phyloP scores from a whole-genome alignment of 768 basidiomycete species.

The Pleurotus salmoneostramineus region DNA sequence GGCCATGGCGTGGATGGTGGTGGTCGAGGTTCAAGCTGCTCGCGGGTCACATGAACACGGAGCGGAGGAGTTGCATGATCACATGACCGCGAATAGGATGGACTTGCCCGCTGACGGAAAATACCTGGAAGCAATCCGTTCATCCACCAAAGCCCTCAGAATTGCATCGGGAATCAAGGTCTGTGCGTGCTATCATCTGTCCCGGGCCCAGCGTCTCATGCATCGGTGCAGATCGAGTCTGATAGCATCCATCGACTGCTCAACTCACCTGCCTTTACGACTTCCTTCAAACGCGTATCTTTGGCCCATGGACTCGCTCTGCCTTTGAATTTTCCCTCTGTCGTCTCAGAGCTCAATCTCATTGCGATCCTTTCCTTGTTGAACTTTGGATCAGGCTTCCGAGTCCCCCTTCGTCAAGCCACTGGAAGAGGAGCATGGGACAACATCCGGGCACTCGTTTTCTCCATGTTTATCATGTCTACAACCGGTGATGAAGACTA shows the following conservation, averaged over 20 bases:
- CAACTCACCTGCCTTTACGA: conserved; percentile 57
- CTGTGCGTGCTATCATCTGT: conserved; percentile 20
- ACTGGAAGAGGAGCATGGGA: conserved; percentile 84
- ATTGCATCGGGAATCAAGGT: conserved; percentile 48
- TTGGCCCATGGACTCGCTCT: conserved; percentile 66
- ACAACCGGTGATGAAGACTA: conserved; percentile 51
- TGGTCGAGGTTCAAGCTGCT: not conserved
- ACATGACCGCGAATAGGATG: not conserved
- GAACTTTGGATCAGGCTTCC: conserved; percentile 84
- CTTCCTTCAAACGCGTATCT: conserved; percentile 60
- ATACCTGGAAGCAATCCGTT: conserved; percentile 49
- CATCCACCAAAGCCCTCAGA: conserved; percentile 47
- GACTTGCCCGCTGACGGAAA: conserved; percentile 16
- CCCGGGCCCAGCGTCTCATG: not conserved
- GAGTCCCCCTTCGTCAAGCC: conserved; percentile 63
- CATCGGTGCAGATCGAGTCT: conserved; percentile 44
- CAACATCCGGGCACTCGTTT: conserved; percentile 69
- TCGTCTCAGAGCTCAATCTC: conserved; percentile 75
- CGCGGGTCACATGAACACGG: not conserved
- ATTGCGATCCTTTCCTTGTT: conserved; percentile 74
- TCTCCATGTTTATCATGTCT: conserved; percentile 70
- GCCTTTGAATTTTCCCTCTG: conserved; percentile 75
- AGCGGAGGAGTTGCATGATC: not conserved
- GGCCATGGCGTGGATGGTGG: conserved; percentile 12
- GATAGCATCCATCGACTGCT: conserved; percentile 60